These are phyloP conservation scores for Thelephora terrestris DNA, from an alignment of 1,284 basidiomycete genomes.

Conservation along the genomic window DNA sequence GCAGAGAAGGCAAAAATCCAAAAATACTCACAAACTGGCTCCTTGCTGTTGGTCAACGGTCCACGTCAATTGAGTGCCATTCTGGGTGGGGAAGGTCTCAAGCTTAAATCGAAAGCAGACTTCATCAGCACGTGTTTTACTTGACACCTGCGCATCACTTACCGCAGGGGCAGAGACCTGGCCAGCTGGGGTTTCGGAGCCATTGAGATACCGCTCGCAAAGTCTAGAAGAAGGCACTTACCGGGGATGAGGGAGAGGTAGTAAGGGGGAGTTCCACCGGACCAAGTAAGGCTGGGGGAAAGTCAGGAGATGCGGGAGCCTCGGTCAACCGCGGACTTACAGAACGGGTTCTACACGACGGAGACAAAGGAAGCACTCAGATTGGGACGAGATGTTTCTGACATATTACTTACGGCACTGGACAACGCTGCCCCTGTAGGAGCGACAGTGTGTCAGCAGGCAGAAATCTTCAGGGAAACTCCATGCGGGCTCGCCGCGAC, in stretches of 20 bases:
- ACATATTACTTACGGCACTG: conserved; percentile 39
- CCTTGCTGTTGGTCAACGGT: conserved; percentile 40
- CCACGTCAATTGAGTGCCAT: conserved; percentile 48
- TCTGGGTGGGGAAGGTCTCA: conserved; percentile 41
- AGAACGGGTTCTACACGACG: conserved; percentile 41
- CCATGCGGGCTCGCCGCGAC: conserved; percentile 16
- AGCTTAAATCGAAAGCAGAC: conserved; percentile 26
- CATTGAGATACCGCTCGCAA: neutral
- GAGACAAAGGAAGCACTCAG: neutral
- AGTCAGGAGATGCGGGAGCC: too few species aligned
- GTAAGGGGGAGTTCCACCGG: conserved; percentile 47
- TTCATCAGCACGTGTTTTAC: neutral
- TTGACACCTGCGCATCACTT: conserved; percentile 16
- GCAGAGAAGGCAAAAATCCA: neutral
- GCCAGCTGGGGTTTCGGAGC: conserved; percentile 30
- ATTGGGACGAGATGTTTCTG: neutral
- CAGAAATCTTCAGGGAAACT: neutral
- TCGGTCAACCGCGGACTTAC: neutral
- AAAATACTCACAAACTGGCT: conserved; percentile 42
- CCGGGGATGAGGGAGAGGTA: conserved; percentile 61
- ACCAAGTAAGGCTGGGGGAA: conserved; percentile 34
- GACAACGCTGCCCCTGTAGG: conserved; percentile 29
- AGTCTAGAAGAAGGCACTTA: conserved; percentile 17
- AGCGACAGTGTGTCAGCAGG: neutral
- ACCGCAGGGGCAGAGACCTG: conserved; percentile 47